Conservation (phyloP, 441 rosid species). For the Eutrema salsugineum region DNA sequence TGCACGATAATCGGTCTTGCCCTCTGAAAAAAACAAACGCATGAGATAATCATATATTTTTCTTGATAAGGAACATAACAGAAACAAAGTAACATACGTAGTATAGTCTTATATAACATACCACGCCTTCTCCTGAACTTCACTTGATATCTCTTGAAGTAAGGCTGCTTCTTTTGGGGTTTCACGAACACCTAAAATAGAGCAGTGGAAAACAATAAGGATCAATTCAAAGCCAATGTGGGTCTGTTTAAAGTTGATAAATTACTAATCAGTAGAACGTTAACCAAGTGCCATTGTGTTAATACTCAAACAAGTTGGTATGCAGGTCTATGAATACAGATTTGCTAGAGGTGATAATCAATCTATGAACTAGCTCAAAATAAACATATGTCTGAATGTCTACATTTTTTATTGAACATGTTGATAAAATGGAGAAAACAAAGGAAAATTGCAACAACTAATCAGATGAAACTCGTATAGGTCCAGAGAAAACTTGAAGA, state of each 20-base stretch:
- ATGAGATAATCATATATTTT: neutral
- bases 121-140: slow-evolving; percentile 17
- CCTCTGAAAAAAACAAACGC: neutral
- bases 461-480: neutral
- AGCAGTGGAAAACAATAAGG: neutral
- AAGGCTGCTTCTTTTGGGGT: slow-evolving; percentile 6
- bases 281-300: neutral
- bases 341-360: neutral
- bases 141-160: slow-evolving; percentile 8
- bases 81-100: neutral
- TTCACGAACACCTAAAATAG: neutral
- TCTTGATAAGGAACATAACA: neutral
- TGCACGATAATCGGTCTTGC: slow-evolving; percentile 11
- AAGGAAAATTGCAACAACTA: neutral
- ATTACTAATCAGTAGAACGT: neutral
- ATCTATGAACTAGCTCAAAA: neutral
- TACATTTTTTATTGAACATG: neutral
- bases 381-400: neutral
- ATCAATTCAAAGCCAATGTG: neutral
- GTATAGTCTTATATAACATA: neutral
- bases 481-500: neutral
- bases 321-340: neutral
- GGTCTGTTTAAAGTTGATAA: neutral
- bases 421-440: neutral
- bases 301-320: neutral